Evolutionary conservation across 768 basidiomycete genomes (phyloP), one percentile per base, ranked within the genome.

Genomic region (Paxillus involutus): DNA sequence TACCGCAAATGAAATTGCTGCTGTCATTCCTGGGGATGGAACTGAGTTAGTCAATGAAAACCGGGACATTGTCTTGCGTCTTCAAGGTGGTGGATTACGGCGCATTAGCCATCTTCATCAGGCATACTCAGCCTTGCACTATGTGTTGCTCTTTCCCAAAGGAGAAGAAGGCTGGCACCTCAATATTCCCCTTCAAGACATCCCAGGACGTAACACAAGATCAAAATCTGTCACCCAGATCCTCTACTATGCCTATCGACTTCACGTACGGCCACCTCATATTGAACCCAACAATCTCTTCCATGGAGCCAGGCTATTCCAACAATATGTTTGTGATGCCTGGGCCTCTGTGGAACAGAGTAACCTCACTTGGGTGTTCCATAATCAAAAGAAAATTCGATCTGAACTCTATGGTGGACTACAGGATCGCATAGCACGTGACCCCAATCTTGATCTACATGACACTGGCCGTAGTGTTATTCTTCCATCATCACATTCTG

Each of bases 301-400:
- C 51, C 62, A 53, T 24, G 75, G 64, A 48, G 69, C 73, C 2
- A 63, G 63, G 21, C 68, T 83, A 0, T 72, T 82, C 35, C 77
- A 80, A 49, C 72, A 79, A 42, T 77, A 69, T 56, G 46, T 77
- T 36, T 74, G 75, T 44, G 78, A 83, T 69, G 61, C 56, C 2
- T 83, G 72, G 73, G 78, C 80, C 14, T 61, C 67, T 0, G 61
- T 71, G 26, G 79, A 83, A 3, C 77, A 80, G 19, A 58, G 44
- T 7, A 62, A 66, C 2, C 64, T 84, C 0, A 47, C 37, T 10
- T 82, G 63, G 63, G 40, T 73, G 6, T 24, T 50, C 4, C 21
- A 57, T 5, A 70, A 80, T 55, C 77, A 81, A 44, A 47, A 16
- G 2, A 52, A 45, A 11, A 52, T 80, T 7, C 65, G 75, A 3